Evolutionary conservation across 768 basidiomycete genomes (phyloP).

Genomic region (Xerocomellus intermedius): DNA sequence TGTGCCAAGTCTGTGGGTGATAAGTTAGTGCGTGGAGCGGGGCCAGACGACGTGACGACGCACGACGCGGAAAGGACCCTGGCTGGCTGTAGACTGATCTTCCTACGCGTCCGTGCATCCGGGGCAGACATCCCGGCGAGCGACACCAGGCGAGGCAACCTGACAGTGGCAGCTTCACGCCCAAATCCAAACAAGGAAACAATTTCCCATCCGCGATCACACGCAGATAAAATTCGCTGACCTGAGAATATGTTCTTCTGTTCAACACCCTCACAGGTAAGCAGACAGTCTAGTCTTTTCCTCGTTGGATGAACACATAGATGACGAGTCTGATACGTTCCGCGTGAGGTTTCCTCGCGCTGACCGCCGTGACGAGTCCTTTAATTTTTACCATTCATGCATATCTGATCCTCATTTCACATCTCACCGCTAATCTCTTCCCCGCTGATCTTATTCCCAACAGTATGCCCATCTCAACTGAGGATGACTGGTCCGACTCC

Average conservation of each 20-base stretch:
- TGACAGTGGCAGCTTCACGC: not conserved
- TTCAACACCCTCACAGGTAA: slow-evolving; percentile 18
- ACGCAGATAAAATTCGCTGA: slow-evolving; percentile 11
- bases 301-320: slow-evolving; percentile 47
- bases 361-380: slow-evolving; percentile 60
- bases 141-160: not conserved
- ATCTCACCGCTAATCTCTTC: not conserved
- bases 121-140: slow-evolving; percentile 51
- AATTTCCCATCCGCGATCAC: slow-evolving; percentile 14
- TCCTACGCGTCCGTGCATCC: slow-evolving; percentile 65
- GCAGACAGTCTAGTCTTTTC: slow-evolving; percentile 5
- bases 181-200: slow-evolving; percentile 17
- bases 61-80: slow-evolving; percentile 56
- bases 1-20: slow-evolving; percentile 46
- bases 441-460: slow-evolving; percentile 5
- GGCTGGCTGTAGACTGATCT: slow-evolving; percentile 58
- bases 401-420: slow-evolving; percentile 57
- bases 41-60: slow-evolving; percentile 22
- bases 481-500: slow-evolving; percentile 80
- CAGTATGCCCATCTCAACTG: slow-evolving; percentile 42
- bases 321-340: slow-evolving; percentile 81
- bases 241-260: not conserved
- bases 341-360: slow-evolving; percentile 59
- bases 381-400: slow-evolving; percentile 88
- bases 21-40: slow-evolving; percentile 1